Evolutionary conservation across 257 asterid species (phyloP), one percentile per base, ranked within the genome.

Genomic region (Leonotis leonurus): DNA sequence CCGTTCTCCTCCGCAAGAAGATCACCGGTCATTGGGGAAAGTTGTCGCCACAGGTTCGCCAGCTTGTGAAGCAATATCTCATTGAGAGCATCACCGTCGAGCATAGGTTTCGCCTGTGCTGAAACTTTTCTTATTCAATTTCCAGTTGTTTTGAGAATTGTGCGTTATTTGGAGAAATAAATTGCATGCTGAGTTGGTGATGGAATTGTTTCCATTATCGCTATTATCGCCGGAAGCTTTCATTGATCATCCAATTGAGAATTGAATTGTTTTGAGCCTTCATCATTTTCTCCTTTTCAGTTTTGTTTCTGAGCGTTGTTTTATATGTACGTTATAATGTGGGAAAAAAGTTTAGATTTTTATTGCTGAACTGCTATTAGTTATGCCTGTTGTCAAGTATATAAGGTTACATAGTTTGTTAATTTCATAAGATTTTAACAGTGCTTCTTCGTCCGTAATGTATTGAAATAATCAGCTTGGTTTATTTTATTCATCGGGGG

Each of bases 1-100:
- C 99, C 37, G 99, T 92, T 33, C 90, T 92, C 39, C 96, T 92
- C 65, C 95, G 99, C 10, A 89, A 92, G 95, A 92, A 89, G 94
- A 86, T 89, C 53, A 92, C 99, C 9, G 97, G 99, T 9, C 99
- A 92, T 26, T 92, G 97, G 99, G 85, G 89, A 39, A 92, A 92
- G 78, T 71, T 92, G 6, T 56, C 97, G 17, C 89, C 86, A 66
- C 83, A 89, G 72, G 79, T 76, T 29, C 85, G 93, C 3, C 93
- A 81, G 77, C 77, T 85, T 3, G 99, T 92, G 25, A 92, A 89
- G 80, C 96, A 92, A 70, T 92, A 97, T 1, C 79, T 92, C 44
- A 83, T 85, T 46, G 97, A 89, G 20, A 92, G 97, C 86, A 92
- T 92, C 77, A 92, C 97, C 3, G n/a, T 85, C 70, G 97, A 92